Evolutionary conservation across 2,329 filamentous ascomycete genomes (phyloP).

Genomic region (Mariannaea sp.): DNA sequence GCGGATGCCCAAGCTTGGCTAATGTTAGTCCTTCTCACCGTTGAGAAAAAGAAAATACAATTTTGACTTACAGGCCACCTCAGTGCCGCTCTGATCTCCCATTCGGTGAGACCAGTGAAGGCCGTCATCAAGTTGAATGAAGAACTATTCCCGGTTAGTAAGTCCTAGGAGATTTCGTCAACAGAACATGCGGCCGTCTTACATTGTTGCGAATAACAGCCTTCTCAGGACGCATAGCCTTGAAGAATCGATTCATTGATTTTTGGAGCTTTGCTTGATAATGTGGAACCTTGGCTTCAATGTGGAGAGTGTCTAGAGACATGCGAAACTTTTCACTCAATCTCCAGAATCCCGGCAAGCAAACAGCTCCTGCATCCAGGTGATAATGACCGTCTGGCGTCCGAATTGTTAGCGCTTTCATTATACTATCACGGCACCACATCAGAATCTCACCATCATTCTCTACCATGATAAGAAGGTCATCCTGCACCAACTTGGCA

Average conservation of each 20-base stretch:
- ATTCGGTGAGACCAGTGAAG: conserved; percentile 30
- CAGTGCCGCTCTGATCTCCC: conserved; percentile 18
- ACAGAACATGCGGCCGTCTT: rapidly evolving
- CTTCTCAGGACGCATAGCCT: conserved; percentile 23
- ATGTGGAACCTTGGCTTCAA: conserved; percentile 27
- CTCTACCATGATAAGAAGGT: conserved; percentile 25
- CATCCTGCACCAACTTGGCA: conserved; percentile 26
- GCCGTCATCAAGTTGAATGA: conserved; percentile 28
- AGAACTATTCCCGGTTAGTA: conserved; percentile 18
- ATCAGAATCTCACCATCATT: conserved; percentile 12
- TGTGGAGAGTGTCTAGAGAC: conserved; percentile 28
- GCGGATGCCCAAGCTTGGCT: conserved; percentile 23
- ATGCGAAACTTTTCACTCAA: conserved; percentile 28
- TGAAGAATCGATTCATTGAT: conserved; percentile 30
- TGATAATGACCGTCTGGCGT: conserved; percentile 23
- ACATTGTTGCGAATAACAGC: conserved; percentile 26
- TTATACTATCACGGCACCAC: too few relatives aligned
- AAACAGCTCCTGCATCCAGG: conserved; percentile 28
- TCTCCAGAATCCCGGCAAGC: conserved; percentile 26
- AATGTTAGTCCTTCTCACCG: neutral
- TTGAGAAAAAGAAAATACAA: rapidly evolving
- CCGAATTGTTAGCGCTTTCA: neutral
- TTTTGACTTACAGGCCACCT: conserved; percentile 14
- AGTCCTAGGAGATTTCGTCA: rapidly evolving
- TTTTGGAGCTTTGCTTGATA: conserved; percentile 24